A percentile compares a stretch with the other conserved stretches of the same genome.
These are phyloP conservation scores for Chlorella variabilis DNA, from an alignment of 163 green algal genomes.

Conservation along the genomic window DNA sequence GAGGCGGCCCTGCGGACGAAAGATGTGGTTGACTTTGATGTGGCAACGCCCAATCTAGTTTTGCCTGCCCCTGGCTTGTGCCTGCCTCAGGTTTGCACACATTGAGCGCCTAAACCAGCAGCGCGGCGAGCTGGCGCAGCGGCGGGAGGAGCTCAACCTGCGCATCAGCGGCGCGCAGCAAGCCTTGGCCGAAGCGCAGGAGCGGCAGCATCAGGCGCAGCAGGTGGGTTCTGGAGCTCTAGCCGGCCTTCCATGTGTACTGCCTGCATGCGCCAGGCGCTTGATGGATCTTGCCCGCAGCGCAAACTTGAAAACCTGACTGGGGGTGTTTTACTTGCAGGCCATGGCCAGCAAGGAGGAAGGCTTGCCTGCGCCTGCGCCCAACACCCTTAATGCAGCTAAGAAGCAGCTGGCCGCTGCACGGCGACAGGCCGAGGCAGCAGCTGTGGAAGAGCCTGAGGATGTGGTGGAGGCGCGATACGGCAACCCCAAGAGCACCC, in stretches of 20 bases:
- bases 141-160: conserved; percentile 9
- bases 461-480: conserved; percentile 43
- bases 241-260: too few species aligned
- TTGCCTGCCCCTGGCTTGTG: too few species aligned
- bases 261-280: too few species aligned
- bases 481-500: conserved; percentile 43
- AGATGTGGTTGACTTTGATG: too few species aligned
- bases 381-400: conserved; percentile 16
- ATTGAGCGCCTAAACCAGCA: conserved; percentile 57
- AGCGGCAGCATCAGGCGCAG: conserved; percentile 12
- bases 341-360: conserved; percentile 21
- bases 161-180: not conserved
- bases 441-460: conserved; percentile 8
- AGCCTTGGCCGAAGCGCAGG: not conserved
- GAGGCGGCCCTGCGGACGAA: too few species aligned
- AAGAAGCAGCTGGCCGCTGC: conserved; percentile 8
- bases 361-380: not conserved
- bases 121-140: conserved; percentile 42
- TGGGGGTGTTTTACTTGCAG: conserved; percentile 6
- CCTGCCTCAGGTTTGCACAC: conserved; percentile 39
- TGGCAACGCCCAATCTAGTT: too few species aligned
- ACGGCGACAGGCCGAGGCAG: conserved; percentile 9
- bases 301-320: too few species aligned
- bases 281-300: too few species aligned
- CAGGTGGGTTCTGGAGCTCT: not conserved